Evolutionary conservation across 2,329 filamentous ascomycete species (phyloP).

Genomic region (Fragosphaeria purpurea): DNA sequence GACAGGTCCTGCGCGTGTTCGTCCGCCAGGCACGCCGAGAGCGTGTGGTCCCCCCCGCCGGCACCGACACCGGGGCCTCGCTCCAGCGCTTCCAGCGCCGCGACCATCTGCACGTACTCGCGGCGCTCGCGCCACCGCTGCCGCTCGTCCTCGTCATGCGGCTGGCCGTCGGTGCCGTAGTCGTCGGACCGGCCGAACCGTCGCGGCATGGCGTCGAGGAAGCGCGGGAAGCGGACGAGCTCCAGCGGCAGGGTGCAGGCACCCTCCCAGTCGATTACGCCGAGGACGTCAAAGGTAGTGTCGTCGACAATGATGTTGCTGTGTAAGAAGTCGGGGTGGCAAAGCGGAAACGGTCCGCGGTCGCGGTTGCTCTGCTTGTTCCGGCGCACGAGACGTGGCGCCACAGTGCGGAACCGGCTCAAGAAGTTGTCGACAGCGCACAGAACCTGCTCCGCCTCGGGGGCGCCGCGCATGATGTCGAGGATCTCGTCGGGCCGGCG

Average conservation of each 20-base stretch:
- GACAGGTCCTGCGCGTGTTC: neutral
- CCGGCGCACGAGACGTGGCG: neutral
- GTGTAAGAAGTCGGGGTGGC: conserved; percentile 21
- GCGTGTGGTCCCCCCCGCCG: neutral
- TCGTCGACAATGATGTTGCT: conserved; percentile 23
- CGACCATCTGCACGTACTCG: conserved; percentile 3
- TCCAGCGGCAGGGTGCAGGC: conserved; percentile 17
- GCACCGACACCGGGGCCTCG: too few species aligned
- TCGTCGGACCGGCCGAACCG: neutral
- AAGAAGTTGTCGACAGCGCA: conserved; percentile 10
- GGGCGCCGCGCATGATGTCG: conserved; percentile 11
- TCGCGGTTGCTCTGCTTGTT: neutral
- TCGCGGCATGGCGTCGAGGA: conserved; percentile 13
- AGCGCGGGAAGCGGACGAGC: conserved; percentile 15
- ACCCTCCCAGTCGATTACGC: conserved; percentile 24
- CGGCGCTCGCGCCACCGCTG: conserved; percentile 2
- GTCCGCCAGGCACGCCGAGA: conserved; percentile 3
- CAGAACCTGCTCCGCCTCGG: conserved; percentile 6
- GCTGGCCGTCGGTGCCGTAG: neutral
- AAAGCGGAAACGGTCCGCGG: conserved; percentile 22
- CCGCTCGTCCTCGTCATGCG: neutral
- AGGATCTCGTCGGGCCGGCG: conserved; percentile 9
- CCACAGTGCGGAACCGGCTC: conserved; percentile 3
- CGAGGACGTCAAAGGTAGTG: conserved; percentile 14
- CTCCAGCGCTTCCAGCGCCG: neutral